A percentile compares a stretch with the other conserved stretches of the same genome.
phyloP scores from a whole-genome alignment of 2,329 filamentous ascomycete genomes.

The Diaporthe aspalathi region DNA sequence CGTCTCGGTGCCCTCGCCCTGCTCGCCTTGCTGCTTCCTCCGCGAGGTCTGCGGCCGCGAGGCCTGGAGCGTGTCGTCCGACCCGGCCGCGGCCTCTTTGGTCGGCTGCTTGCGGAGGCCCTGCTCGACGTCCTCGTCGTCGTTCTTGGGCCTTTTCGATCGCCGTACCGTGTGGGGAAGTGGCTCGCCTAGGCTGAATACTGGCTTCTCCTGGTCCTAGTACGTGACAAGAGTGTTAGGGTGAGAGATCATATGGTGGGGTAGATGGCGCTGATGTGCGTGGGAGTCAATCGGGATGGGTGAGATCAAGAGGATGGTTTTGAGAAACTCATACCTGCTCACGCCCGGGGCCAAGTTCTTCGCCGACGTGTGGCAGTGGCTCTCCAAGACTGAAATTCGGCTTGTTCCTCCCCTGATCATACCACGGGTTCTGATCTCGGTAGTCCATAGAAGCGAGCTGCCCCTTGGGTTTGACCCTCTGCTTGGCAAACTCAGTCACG shows the following conservation, averaged over 20 bases:
- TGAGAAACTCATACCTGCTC: background rate
- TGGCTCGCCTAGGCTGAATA: slow-evolving; percentile 44
- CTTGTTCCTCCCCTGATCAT: slow-evolving; percentile 40
- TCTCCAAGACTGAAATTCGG: slow-evolving; percentile 45
- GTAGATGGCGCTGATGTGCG: background rate
- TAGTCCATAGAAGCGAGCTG: slow-evolving; percentile 37
- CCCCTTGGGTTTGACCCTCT: slow-evolving; percentile 25
- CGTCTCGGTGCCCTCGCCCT: slow-evolving; percentile 37
- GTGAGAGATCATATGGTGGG: too few relatives aligned
- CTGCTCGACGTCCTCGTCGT: slow-evolving; percentile 35
- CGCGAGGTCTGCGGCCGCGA: background rate
- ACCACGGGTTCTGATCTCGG: slow-evolving; percentile 44
- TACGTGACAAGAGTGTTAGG: background rate
- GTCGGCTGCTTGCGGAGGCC: slow-evolving; percentile 26
- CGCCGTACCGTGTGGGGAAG: slow-evolving; percentile 42
- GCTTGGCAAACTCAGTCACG: slow-evolving; percentile 21
- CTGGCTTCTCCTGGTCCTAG: slow-evolving; percentile 39
- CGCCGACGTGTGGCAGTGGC: slow-evolving; percentile 41
- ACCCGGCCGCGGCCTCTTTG: background rate
- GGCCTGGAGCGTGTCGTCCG: background rate
- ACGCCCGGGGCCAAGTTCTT: background rate
- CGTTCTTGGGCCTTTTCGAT: background rate
- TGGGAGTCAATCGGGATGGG: background rate
- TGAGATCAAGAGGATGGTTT: background rate
- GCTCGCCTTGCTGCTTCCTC: slow-evolving; percentile 34